Conservation (phyloP, 768 basidiomycete species). For the Kwoniella sp. region DNA sequence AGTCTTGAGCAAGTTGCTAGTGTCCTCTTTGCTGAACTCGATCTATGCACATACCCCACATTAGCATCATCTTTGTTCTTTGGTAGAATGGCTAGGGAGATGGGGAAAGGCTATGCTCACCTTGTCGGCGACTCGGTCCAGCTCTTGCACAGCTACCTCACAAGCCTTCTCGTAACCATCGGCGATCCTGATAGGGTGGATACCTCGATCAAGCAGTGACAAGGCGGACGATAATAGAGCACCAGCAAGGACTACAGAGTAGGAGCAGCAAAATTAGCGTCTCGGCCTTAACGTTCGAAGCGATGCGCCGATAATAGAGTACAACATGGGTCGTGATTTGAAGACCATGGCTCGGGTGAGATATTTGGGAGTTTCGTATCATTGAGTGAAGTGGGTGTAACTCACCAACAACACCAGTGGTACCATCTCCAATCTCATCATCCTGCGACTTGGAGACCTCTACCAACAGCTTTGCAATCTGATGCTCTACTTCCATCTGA, state of each 20-base stretch:
- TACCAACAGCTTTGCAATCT: conserved; percentile 96
- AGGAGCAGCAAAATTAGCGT: too few relatives aligned
- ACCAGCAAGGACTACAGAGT: conserved; percentile 81
- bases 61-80: not conserved
- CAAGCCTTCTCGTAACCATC: conserved; percentile 98
- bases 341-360: too few relatives aligned
- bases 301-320: too few relatives aligned
- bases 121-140: conserved; percentile 86
- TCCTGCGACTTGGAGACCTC: conserved; percentile 89
- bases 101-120: conserved; percentile 29
- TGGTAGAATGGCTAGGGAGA: not conserved
- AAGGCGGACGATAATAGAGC: conserved; percentile 93
- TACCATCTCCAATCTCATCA: conserved; percentile 99
- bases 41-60: conserved; percentile 58
- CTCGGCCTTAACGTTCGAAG: too few relatives aligned
- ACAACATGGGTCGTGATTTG: too few relatives aligned
- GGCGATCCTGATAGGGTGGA: conserved; percentile 98
- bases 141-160: conserved; percentile 79
- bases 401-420: conserved; percentile 97
- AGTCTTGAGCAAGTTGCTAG: conserved; percentile 84
- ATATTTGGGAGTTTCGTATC: too few relatives aligned
- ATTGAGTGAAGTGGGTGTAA: too few relatives aligned
- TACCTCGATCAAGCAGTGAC: conserved; percentile 94
- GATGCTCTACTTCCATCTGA: conserved; percentile 99
- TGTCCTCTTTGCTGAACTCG: conserved; percentile 77